Evolutionary conservation across 176 grass and related monocot genomes (phyloP).

Genomic region (Zoysia japonica): DNA sequence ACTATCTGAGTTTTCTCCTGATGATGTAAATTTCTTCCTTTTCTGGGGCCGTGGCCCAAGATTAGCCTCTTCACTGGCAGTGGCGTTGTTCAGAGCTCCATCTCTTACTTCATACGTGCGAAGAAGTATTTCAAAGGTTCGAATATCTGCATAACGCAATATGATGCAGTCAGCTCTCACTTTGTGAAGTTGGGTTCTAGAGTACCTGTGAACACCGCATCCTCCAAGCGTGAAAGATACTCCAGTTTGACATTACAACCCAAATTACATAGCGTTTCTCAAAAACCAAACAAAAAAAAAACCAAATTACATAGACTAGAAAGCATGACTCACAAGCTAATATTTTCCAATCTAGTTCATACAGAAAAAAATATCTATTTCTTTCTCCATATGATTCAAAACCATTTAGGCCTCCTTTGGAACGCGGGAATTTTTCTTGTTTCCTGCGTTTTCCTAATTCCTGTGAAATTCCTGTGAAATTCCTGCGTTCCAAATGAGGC

Average conservation of each 20-base stretch:
- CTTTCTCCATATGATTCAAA: neutral
- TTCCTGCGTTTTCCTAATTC: too few species aligned
- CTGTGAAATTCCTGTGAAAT: too few species aligned
- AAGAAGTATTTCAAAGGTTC: slow-evolving; percentile 90
- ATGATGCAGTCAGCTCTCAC: neutral
- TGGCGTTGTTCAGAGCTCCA: slow-evolving; percentile 32
- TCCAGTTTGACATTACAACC: neutral
- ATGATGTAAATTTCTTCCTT: slow-evolving; percentile 43
- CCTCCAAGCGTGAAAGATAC: neutral
- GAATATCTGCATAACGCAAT: slow-evolving; percentile 69
- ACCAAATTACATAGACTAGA: neutral
- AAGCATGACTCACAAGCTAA: neutral
- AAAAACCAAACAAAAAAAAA: too few species aligned
- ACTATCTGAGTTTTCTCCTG: slow-evolving; percentile 31
- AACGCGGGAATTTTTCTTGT: too few species aligned
- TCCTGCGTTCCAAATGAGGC: too few species aligned
- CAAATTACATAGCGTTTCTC: neutral
- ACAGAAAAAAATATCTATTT: neutral
- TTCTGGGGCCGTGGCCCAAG: slow-evolving; percentile 59
- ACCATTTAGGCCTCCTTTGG: too few species aligned
- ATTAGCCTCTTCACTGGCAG: slow-evolving; percentile 32
- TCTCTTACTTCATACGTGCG: slow-evolving; percentile 73
- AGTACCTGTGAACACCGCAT: neutral
- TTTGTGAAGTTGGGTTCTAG: neutral
- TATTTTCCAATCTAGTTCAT: neutral